Evolutionary conservation across 1,284 basidiomycete species (phyloP), one percentile per base, ranked within the genome.

Genomic region (Sanghuangporus sanghuang): DNA sequence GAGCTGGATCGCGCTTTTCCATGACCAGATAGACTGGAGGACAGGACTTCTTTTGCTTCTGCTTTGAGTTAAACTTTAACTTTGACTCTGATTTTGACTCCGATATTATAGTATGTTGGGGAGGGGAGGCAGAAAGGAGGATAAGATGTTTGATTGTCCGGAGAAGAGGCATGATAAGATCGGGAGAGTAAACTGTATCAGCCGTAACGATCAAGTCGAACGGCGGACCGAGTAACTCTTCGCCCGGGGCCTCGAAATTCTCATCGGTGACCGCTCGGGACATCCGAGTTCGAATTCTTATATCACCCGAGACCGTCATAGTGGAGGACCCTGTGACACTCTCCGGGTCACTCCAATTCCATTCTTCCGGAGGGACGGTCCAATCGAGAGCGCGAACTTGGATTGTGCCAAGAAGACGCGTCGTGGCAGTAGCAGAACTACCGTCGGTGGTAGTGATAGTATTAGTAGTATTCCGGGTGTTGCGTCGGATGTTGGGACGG

Each of bases 131-230:
- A 6, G 63, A 64, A 61, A 75, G 66, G 38, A 72, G 71, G 70
- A 81, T 80, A 44, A 91, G 77, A 39, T 77, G 74, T 50, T 80
- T 79, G 6, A 93, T 73, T n/a, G 90, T 85, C 50, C 82, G 81
- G 52, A 95, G 81, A 54, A 96, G 84, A 0, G 91, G 91, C 16
- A 80, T 71, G 36, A 89, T 74, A 57, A 96, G 85, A 7, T 81
- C 76, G 1, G 81, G 72, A 36, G 80, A 75, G 73, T 95, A 96
- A 60, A 96, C 77, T 0, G 95, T 96, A 74, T 97, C 95, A 62
- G 93, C 87, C 16, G 92, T 88, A 62, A 93, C 73, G 67, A 96
- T 87, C 65, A 95, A 79, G 75, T 95, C 90, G 76, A 90, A 90
- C 0, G 85, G 85, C 21, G 84, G 82, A 11, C 68, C 64, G 14